These are phyloP conservation scores for Pisolithus marmoratus DNA, from an alignment of 768 basidiomycete genomes.

Conservation along the genomic window DNA sequence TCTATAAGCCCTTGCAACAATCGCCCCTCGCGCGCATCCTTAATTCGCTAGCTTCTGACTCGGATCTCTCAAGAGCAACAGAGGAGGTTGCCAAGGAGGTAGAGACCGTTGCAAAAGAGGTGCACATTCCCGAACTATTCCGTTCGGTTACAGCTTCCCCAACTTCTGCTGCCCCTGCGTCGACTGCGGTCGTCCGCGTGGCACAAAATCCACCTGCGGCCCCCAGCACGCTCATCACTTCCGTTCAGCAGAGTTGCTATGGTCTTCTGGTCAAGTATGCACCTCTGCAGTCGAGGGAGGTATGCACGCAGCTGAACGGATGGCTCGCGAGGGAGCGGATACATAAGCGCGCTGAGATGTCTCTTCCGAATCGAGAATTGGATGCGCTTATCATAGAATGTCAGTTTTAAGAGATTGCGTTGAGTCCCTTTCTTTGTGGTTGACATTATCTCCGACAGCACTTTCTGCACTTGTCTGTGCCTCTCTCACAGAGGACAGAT, in stretches of 20 bases:
- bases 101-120: conserved; percentile 13
- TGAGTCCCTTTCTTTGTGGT: background rate
- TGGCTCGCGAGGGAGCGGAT: conserved; percentile 61
- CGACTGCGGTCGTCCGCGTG: background rate
- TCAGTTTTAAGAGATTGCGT: conserved; percentile 18
- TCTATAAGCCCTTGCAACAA: conserved; percentile 35
- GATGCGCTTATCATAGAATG: conserved; percentile 61
- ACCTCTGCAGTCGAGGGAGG: conserved; percentile 29
- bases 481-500: conserved; percentile 74
- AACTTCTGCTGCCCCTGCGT: conserved; percentile 11
- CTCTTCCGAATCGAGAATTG: conserved; percentile 55
- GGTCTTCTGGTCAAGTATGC: conserved; percentile 15
- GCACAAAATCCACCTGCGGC: background rate
- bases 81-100: conserved; percentile 39
- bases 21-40: conserved; percentile 52
- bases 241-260: conserved; percentile 4
- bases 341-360: conserved; percentile 46
- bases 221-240: background rate
- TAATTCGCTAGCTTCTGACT: conserved; percentile 56
- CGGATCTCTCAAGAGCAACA: conserved; percentile 45
- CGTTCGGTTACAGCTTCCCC: conserved; percentile 28
- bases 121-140: conserved; percentile 46
- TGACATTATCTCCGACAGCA: conserved; percentile 34
- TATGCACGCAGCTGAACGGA: conserved; percentile 14
- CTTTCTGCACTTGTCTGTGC: conserved; percentile 63